phyloP scores from a whole-genome alignment of 1,139 yeast genomes.

The Kazachstania sp. region DNA sequence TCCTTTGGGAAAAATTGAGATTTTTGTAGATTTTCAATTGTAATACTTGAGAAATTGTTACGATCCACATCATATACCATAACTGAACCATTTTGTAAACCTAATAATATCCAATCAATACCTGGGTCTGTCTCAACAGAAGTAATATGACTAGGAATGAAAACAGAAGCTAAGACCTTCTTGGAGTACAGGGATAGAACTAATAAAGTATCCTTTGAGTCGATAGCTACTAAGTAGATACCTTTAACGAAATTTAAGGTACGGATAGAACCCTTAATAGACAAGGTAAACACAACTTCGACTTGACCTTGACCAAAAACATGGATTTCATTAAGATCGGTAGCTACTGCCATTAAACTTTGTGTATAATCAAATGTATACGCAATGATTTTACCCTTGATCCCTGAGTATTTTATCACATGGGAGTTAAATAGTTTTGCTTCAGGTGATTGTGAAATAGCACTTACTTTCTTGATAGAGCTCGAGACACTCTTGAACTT shows the following conservation, averaged over 20 bases:
- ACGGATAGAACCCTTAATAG: slow-evolving; percentile 44
- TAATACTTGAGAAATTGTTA: slow-evolving; percentile 53
- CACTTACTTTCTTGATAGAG: slow-evolving; percentile 5
- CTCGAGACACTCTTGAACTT: slow-evolving; percentile 8
- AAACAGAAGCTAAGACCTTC: slow-evolving; percentile 42
- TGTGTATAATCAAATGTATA: slow-evolving; percentile 85
- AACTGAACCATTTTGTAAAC: slow-evolving; percentile 67
- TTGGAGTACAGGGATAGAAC: slow-evolving; percentile 65
- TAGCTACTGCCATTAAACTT: slow-evolving; percentile 72
- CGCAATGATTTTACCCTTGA: slow-evolving; percentile 51
- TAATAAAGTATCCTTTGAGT: slow-evolving; percentile 46
- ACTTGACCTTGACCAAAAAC: slow-evolving; percentile 82
- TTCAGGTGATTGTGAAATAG: slow-evolving; percentile 4
- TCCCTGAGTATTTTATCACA: slow-evolving; percentile 32
- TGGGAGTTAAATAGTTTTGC: slow-evolving; percentile 8
- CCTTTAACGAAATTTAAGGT: slow-evolving; percentile 66
- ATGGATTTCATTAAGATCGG: slow-evolving; percentile 59
- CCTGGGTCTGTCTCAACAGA: slow-evolving; percentile 74
- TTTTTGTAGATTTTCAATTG: slow-evolving; percentile 68
- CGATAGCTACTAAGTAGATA: slow-evolving; percentile 64
- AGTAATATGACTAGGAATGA: slow-evolving; percentile 58
- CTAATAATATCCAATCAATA: slow-evolving; percentile 77
- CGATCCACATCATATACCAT: slow-evolving; percentile 80
- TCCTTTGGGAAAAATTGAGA: slow-evolving; percentile 28
- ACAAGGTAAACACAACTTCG: slow-evolving; percentile 55